Base-by-base conservation (phyloP, 345 rosid species). In the sweet orange (Citrus sinensis) region DNA sequence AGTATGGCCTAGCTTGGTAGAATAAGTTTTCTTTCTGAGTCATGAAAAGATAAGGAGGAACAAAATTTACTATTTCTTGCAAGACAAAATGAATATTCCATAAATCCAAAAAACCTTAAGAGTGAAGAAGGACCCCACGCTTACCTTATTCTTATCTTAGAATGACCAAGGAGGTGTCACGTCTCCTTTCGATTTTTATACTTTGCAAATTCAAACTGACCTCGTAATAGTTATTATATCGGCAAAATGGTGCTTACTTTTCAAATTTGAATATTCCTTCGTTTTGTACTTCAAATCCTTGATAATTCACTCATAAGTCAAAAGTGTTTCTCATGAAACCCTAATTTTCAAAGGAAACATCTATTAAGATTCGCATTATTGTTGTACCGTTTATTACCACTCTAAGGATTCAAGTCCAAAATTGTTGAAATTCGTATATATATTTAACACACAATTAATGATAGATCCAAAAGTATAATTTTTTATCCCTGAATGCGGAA, bases 11-110 rank as follows among this genome's bases (percentile, higher is more conserved):
- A 2, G 13, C 22, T 14, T 13, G 25, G 3, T 8, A 54, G 22
- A 54, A 17, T 54, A 63, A 42, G 32, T n/a, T 20, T 22, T 30
- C 54, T 34, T 62, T 27, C 5, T 51, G 76, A 27, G 63, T 64
- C 49, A 14, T 4, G 78, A 76, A 56, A 66, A 80, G 83, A 81
- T 79, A 70, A 82, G 80, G 72, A 77, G 80, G 78, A 81, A 77
- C 82, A 66, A 14, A 71, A 32, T 60, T 54, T 73, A 24, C 78
- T 54, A 34, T 34, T 70, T 73, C 63, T 58, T 67, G 29, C 68
- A 76, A 74, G 85, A 81, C 83, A 84, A 85, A 70, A 79, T 86
- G 87, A 84, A 84, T 83, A 84, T 83, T 76, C 87, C 58, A 61
- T 16, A 49, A 72, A 79, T 40, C 55, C 35, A 49, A 32, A 73